Base-by-base conservation (phyloP, 1,284 basidiomycete genomes). In the Vanrija sp. region DNA sequence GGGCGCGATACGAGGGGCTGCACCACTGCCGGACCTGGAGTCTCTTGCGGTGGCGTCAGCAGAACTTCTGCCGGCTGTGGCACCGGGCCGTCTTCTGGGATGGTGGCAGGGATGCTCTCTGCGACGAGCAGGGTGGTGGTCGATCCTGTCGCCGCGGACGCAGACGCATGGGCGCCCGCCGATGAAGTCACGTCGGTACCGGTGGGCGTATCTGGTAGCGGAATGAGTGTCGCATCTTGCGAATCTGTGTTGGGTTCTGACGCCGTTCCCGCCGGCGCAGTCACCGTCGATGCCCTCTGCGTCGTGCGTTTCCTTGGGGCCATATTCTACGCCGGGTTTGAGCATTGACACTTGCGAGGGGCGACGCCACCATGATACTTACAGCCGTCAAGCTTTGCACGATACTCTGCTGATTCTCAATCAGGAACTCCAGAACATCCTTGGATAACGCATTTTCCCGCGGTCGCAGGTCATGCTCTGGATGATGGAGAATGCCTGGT, bases 371-470 rank as follows among this genome's bases (percentile, higher is more conserved):
- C 10, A 10, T n/a, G n/a, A 50, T 18, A 15, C 51, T 52, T 48
- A 74, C 74, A 51, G 71, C 39, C 40, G 72, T 56, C 72, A 74
- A 73, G n/a, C 68, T 69, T 9, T 73, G 55, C 29, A 76, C 57
- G 59, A 77, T 74, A 53, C 69, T 60, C 43, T 72, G 65, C 55
- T 77, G 73, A 51, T 76, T 65, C 23, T 73, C 87, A 66, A 98
- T 98, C 54, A 98, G 80, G 74, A 97, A 98, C 71, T 97, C 91
- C 52, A 98, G 82, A 43, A 98, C 93, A 58, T 84, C 82, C 72
- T 97, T 94, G 55, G 88, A 92, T 6, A 91, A 81, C 25, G 85
- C 83, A 75, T 95, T 91, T 70, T 96, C 92, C 44, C 81, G 77
- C 1, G 88, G 91, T 10, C 82, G 82, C 78, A 91, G 83, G 65